A percentile compares a stretch with the other conserved stretches of the same genome.
These are phyloP conservation scores for Dendrobium chrysotoxum DNA, from an alignment of 106 monocot species.

Conservation along the genomic window DNA sequence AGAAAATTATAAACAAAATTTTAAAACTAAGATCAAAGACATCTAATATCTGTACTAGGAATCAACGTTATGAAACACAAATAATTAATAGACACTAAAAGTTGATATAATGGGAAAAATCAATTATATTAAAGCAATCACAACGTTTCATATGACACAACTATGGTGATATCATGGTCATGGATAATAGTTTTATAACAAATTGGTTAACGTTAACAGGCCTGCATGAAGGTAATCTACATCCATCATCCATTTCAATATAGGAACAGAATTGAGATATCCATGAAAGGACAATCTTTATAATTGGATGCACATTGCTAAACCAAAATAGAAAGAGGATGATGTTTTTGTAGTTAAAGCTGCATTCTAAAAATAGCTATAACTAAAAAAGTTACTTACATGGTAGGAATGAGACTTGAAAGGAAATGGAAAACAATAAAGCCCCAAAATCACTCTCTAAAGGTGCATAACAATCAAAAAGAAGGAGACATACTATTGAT, in stretches of 20 bases:
- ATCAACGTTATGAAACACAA: not conserved
- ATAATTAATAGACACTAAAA: not conserved
- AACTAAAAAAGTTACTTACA: no score
- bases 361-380: no score
- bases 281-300: not conserved
- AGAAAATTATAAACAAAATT: not conserved
- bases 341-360: not conserved
- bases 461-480: no score
- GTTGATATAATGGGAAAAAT: not conserved
- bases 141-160: not conserved
- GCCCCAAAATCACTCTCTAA: no score
- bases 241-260: not conserved
- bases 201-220: not conserved
- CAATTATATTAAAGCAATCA: not conserved
- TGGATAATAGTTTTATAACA: not conserved
- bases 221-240: not conserved
- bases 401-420: no score
- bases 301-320: not conserved
- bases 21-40: constrained; percentile 1
- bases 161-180: not conserved
- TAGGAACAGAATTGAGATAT: not conserved
- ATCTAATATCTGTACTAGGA: not conserved
- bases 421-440: no score
- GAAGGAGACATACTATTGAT: no score
- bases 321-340: not conserved